Base-by-base conservation (phyloP, 106 monocot genomes). In the Cymbidium sinense region DNA sequence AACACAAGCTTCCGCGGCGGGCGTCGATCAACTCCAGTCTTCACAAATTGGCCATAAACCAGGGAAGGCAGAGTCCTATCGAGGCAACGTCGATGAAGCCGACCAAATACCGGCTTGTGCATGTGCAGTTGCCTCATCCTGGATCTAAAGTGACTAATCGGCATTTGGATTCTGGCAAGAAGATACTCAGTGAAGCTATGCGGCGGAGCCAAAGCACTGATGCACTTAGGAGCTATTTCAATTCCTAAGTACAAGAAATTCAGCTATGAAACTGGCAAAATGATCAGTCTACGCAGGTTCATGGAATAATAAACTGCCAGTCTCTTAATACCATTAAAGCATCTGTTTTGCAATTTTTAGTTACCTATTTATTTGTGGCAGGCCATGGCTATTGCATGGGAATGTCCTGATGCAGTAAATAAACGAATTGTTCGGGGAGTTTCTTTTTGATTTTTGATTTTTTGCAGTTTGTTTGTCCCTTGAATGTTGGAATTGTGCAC, bases 1-100 rank as follows among this genome's bases (percentile, higher is more conserved):
- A 89, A 0, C 77, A 79, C 28, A 89, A 86, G 27, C 47, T 36
- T 12, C 33, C 85, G 0, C 44, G 78, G 65, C 78, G 80, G 71
- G 80, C 61, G 34, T 65, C 55, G 18, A 76, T 35, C 54, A 34
- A 58, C 20, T 55, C 82, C 4, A 34, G 47, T 36, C 78, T 70
- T 70, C 65, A 78, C 39, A 77, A 85, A 65, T 62, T 75, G 19
- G 54, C 79, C 29, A 70, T 78, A 21, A 64, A n/a, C 39, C 70
- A 77, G 8, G 73, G 39, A 15, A 75, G 71, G 15, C 55, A 85
- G 47, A 79, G 64, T 58, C 81, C 64, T 15, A 74, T 65, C 52
- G 13, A 21, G 28, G 62, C 33, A 19, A 55, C 77, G 39, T 74
- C 58, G 28, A 23, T 39, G 28, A 87, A 81, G 69, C 80, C 21